Conservation (phyloP, 257 asterid species). For the Linaria vulgaris region DNA sequence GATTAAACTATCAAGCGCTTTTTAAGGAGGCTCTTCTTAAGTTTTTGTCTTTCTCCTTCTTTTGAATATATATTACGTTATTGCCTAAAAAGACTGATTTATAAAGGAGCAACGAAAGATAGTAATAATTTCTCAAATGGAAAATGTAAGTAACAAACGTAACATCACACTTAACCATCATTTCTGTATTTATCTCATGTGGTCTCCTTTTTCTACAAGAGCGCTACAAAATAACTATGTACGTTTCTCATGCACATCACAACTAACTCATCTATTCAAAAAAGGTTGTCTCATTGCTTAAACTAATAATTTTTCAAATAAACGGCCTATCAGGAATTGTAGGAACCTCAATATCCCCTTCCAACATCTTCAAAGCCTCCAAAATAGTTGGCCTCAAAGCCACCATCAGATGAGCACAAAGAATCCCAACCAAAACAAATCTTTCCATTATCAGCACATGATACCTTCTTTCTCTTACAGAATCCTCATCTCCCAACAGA, state of each 20-base stretch:
- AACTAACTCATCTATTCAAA: neutral
- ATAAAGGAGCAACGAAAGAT: too few species aligned
- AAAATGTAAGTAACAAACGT: too few species aligned
- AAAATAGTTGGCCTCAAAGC: constrained; percentile 59
- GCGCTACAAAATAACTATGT: neutral
- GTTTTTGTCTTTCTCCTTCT: neutral
- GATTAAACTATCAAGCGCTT: constrained; percentile 28
- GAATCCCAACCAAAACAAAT: constrained; percentile 53
- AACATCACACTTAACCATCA: too few species aligned
- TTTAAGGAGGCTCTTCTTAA: constrained; percentile 29
- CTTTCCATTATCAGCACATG: constrained; percentile 42
- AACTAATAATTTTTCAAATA: constrained; percentile 26
- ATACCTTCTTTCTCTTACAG: constrained; percentile 16
- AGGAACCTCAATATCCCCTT: constrained; percentile 68
- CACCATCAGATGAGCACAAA: constrained; percentile 73
- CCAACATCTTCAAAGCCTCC: constrained; percentile 68
- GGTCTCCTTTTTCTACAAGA: too few species aligned
- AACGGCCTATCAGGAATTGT: constrained; percentile 55
- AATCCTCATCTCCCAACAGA: constrained; percentile 28
- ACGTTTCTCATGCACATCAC: neutral
- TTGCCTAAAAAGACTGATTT: too few species aligned
- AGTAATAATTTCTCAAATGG: too few species aligned
- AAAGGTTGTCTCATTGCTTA: neutral
- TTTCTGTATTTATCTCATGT: too few species aligned
- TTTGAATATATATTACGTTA: neutral